A percentile compares a stretch with the other conserved stretches of the same genome.
Conservation (phyloP, 768 basidiomycete species). For the Galerina marginata region DNA sequence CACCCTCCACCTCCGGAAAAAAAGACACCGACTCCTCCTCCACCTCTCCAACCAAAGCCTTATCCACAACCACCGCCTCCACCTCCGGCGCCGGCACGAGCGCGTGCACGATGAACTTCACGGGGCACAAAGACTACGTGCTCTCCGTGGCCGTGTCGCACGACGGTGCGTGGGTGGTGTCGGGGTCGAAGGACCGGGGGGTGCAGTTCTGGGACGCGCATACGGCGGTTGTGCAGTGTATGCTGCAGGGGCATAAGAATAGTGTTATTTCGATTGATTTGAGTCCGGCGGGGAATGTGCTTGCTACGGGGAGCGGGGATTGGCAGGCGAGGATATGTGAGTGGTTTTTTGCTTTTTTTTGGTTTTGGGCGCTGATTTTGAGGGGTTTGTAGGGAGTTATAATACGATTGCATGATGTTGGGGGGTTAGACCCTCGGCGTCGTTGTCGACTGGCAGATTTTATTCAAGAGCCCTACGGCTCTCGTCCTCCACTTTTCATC, state of each 20-base stretch:
- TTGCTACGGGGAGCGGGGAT: slow-evolving; percentile 62
- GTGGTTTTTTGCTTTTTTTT: slow-evolving; percentile 6
- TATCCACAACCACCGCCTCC: not conserved
- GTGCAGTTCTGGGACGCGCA: slow-evolving; percentile 94
- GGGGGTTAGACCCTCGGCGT: too few species aligned
- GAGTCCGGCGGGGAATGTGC: slow-evolving; percentile 47
- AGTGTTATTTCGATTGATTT: slow-evolving; percentile 59
- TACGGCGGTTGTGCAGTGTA: slow-evolving; percentile 80
- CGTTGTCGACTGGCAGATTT: too few species aligned
- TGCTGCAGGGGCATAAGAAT: slow-evolving; percentile 81
- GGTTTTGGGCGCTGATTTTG: not conserved
- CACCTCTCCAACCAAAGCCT: not conserved
- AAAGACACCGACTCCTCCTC: not conserved
- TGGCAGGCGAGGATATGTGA: slow-evolving; percentile 58
- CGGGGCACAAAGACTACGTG: slow-evolving; percentile 82
- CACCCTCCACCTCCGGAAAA: slow-evolving; percentile 12
- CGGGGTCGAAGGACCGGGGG: slow-evolving; percentile 92
- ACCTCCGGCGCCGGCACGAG: slow-evolving; percentile 7
- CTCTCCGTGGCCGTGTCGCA: slow-evolving; percentile 77
- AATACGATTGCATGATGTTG: slow-evolving; percentile 8
- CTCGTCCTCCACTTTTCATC: too few species aligned
- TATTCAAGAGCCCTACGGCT: too few species aligned
- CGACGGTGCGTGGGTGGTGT: slow-evolving; percentile 94
- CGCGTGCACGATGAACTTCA: slow-evolving; percentile 80
- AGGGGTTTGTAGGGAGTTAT: slow-evolving; percentile 11